These are phyloP conservation scores for Fraxinus nigra DNA, from an alignment of 305 asterid species.

Conservation along the genomic window DNA sequence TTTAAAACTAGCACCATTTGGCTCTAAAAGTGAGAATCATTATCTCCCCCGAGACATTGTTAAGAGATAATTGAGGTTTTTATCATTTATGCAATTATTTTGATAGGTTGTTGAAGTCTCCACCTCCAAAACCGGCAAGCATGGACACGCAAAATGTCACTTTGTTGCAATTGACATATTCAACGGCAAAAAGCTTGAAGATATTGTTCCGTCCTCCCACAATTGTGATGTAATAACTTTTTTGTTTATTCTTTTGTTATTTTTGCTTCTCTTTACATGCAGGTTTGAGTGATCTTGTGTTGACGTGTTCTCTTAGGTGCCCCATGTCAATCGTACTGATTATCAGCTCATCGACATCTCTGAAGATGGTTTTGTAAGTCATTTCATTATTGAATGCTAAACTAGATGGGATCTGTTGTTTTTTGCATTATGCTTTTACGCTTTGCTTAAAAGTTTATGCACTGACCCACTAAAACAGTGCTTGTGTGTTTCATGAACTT, in stretches of 20 bases:
- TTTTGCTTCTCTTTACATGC: background rate
- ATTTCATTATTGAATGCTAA: background rate
- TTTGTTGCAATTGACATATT: slow-evolving; percentile 59
- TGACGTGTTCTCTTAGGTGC: slow-evolving; percentile 33
- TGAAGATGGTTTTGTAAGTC: slow-evolving; percentile 49
- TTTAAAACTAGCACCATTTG: no score
- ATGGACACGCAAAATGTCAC: slow-evolving; percentile 68
- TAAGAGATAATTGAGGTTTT: background rate
- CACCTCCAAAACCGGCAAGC: slow-evolving; percentile 61
- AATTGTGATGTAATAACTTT: slow-evolving; percentile 47
- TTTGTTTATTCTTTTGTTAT: background rate
- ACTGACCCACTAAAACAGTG: background rate
- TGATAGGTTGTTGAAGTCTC: slow-evolving; percentile 61
- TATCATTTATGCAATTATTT: background rate
- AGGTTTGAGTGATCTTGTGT: background rate
- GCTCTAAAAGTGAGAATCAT: no score
- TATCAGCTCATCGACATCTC: slow-evolving; percentile 40
- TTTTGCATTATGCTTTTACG: background rate
- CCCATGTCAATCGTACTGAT: slow-evolving; percentile 41
- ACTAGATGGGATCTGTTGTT: background rate
- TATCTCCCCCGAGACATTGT: no score
- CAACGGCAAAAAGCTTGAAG: slow-evolving; percentile 57
- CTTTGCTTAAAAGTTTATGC: background rate
- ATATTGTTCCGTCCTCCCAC: slow-evolving; percentile 25
- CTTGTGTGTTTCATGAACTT: background rate